phyloP scores from a whole-genome alignment of 495 filamentous ascomycete species.

The Aspergillus cavernicola region DNA sequence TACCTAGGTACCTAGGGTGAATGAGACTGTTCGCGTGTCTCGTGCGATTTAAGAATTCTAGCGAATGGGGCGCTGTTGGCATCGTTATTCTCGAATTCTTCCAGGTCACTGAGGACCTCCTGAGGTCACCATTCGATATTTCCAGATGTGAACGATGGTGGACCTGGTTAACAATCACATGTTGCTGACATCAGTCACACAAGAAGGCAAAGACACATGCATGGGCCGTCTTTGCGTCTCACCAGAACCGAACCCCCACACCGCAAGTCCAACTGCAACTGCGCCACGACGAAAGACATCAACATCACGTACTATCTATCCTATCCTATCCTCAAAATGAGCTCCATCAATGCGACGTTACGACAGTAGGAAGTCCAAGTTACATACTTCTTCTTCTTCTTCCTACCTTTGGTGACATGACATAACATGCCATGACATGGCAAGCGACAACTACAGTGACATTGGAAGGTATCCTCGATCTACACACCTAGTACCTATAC shows the following conservation, averaged over 20 bases:
- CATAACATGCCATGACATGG: not conserved
- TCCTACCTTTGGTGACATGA: not conserved
- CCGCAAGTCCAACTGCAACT: not conserved
- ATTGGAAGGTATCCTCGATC: conserved; percentile 3
- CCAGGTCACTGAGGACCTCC: no score
- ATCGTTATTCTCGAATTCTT: no score
- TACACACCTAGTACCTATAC: not conserved
- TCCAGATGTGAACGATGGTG: not conserved
- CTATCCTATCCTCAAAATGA: not conserved
- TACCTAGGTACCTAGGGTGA: no score
- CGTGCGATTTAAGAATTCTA: no score
- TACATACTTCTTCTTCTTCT: no score
- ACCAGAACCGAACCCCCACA: not conserved
- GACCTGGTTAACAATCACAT: not conserved
- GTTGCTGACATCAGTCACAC: not conserved
- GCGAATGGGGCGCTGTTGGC: no score
- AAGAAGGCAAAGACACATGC: not conserved
- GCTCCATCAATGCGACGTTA: not conserved
- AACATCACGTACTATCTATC: no score
- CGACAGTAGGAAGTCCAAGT: conserved; percentile 1
- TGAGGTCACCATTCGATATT: not conserved
- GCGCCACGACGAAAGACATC: not conserved
- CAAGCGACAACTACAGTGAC: not conserved
- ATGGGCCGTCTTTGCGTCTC: not conserved
- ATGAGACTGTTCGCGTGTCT: no score